Percentiles rank a stretch among this genome's conserved stretches.
phyloP scores from a whole-genome alignment of 495 filamentous ascomycete genomes.

The Penicillium desertorum region DNA sequence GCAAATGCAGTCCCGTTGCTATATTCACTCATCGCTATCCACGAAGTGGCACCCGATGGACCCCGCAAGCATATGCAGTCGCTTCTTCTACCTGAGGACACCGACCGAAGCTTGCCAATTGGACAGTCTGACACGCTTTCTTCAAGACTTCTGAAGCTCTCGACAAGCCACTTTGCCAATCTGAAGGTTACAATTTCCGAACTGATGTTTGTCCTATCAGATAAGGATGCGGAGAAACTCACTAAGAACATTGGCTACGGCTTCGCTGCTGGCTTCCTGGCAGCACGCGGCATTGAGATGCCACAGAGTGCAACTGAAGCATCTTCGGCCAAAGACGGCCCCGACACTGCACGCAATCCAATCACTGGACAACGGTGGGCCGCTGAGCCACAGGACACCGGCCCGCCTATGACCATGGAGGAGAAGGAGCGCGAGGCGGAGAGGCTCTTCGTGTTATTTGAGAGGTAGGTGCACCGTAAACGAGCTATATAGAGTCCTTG shows the following conservation, averaged over 20 bases:
- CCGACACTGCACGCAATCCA: conserved; percentile 63
- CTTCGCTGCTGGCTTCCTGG: conserved; percentile 84
- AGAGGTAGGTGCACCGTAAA: conserved; percentile 57
- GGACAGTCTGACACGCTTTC: conserved; percentile 73
- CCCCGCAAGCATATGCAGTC: conserved; percentile 62
- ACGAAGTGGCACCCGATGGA: conserved; percentile 66
- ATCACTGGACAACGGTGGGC: conserved; percentile 85
- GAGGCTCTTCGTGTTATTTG: conserved; percentile 89
- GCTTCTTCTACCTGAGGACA: conserved; percentile 72
- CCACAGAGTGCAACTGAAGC: conserved; percentile 65
- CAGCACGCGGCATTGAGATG: conserved; percentile 74
- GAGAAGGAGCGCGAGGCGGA: conserved; percentile 95
- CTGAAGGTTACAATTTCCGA: conserved; percentile 73
- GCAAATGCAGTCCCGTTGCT: conserved; percentile 66
- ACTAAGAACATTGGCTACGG: conserved; percentile 88
- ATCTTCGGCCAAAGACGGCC: conserved; percentile 46
- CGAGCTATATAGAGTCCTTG: neutral
- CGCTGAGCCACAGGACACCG: conserved; percentile 56
- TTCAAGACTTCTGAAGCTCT: conserved; percentile 75
- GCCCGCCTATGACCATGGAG: conserved; percentile 77
- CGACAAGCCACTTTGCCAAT: conserved; percentile 68
- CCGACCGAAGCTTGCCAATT: conserved; percentile 74
- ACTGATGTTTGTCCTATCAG: conserved; percentile 83
- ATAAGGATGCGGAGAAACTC: conserved; percentile 67
- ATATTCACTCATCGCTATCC: conserved; percentile 66